Percentiles rank a stretch among this genome's conserved stretches.
phyloP scores from a whole-genome alignment of 257 asterid genomes.

The Parsonsia alboflavescens region DNA sequence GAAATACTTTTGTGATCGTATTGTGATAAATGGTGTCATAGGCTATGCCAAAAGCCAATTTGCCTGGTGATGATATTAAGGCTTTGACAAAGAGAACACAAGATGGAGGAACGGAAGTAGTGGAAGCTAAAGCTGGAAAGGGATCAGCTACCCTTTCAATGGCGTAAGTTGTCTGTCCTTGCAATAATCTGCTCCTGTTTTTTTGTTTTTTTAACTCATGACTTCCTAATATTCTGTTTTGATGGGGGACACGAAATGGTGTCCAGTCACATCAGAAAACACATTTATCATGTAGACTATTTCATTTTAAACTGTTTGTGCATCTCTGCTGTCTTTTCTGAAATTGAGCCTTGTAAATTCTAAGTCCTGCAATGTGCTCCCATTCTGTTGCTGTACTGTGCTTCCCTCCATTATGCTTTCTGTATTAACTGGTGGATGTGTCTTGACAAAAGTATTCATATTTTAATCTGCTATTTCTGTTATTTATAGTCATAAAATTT shows the following conservation, averaged over 20 bases:
- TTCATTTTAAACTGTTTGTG: not conserved
- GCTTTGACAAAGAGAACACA: conserved; percentile 91
- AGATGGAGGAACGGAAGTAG: conserved; percentile 98
- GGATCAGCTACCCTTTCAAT: conserved; percentile 98
- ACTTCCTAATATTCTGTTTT: not conserved
- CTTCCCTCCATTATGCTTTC: not conserved
- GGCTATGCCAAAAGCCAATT: conserved; percentile 80
- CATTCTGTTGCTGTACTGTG: not conserved
- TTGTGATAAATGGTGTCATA: conserved; percentile 15
- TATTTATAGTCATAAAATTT: not conserved
- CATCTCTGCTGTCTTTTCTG: not conserved
- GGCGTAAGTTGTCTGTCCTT: conserved; percentile 56
- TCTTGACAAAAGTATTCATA: not conserved
- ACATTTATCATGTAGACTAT: not conserved
- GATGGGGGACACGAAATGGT: not conserved
- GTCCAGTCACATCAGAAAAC: not conserved
- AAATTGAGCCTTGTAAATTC: not conserved
- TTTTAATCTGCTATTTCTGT: not conserved
- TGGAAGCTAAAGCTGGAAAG: conserved; percentile 97
- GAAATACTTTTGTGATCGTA: not conserved
- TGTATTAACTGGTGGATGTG: not conserved
- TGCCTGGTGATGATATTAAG: conserved; percentile 55
- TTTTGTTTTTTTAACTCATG: no score
- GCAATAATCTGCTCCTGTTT: not conserved
- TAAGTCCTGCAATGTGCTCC: not conserved